A percentile compares a stretch with the other conserved stretches of the same genome.
phyloP scores from a whole-genome alignment of 2,329 filamentous ascomycete species.

The Colletotrichum echinochloae region DNA sequence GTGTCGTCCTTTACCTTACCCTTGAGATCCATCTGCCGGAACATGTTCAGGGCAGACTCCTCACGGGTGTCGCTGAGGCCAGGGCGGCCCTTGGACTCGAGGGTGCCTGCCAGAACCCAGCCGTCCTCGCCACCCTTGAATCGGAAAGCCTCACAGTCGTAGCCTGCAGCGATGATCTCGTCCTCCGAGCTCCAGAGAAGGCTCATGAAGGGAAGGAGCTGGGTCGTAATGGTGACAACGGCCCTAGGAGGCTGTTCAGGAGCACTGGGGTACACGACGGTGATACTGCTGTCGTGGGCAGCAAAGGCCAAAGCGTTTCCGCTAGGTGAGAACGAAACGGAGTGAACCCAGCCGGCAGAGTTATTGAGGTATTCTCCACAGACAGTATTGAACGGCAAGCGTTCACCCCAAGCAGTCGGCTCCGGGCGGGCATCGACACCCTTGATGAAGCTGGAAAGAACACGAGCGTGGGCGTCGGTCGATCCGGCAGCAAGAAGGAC shows the following conservation, averaged over 20 bases:
- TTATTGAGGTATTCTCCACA: constrained; percentile 97
- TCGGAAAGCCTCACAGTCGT: constrained; percentile 90
- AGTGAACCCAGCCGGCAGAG: constrained; percentile 96
- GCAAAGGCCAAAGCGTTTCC: constrained; percentile 95
- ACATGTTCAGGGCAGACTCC: constrained; percentile 97
- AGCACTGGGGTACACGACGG: constrained; percentile 91
- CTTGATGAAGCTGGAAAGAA: constrained; percentile 97
- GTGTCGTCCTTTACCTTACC: constrained; percentile 93
- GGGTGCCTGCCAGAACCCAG: constrained; percentile 85
- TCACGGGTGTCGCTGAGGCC: constrained; percentile 76
- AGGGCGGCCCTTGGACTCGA: constrained; percentile 78
- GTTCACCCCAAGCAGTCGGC: constrained; percentile 91
- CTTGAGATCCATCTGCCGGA: constrained; percentile 98
- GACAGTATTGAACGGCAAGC: constrained; percentile 97
- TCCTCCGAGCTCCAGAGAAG: constrained; percentile 91
- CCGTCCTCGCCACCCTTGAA: constrained; percentile 83
- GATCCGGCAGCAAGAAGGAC: constrained; percentile 94
- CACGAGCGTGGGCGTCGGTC: constrained; percentile 95
- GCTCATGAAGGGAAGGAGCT: constrained; percentile 91
- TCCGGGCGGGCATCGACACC: constrained; percentile 89
- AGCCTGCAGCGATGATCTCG: constrained; percentile 95
- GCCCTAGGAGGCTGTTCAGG: constrained; percentile 91
- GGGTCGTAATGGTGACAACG: constrained; percentile 90
- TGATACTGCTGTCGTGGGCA: constrained; percentile 95
- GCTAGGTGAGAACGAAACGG: constrained; percentile 90